These are phyloP conservation scores for Daedalea quercina DNA, from an alignment of 768 basidiomycete genomes.

Conservation along the genomic window DNA sequence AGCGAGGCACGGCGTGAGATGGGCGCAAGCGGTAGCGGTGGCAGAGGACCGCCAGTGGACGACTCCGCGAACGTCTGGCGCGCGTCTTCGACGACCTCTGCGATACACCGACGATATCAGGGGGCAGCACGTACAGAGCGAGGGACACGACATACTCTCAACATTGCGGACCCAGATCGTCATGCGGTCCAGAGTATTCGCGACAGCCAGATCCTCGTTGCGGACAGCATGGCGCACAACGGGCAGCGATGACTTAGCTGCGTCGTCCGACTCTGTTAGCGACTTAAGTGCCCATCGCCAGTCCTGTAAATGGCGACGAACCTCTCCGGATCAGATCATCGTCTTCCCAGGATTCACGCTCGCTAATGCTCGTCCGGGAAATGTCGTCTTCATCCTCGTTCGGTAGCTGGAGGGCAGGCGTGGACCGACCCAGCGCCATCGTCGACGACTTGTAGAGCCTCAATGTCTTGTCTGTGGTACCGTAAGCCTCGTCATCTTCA, in stretches of 20 bases:
- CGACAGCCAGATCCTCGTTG: conserved; percentile 46
- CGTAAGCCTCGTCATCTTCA: neutral
- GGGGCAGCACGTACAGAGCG: neutral
- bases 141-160: conserved; percentile 54
- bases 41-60: conserved; percentile 39
- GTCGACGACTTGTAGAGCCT: conserved; percentile 61
- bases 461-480: conserved; percentile 52
- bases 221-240: conserved; percentile 46
- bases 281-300: neutral
- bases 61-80: conserved; percentile 65
- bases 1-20: conserved; percentile 36
- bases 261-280: neutral
- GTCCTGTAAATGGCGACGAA: conserved; percentile 14
- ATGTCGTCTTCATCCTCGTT: conserved; percentile 27
- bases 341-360: conserved; percentile 43
- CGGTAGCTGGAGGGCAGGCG: conserved; percentile 36
- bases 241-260: conserved; percentile 47
- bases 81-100: conserved; percentile 80
- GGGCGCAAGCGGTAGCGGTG: conserved; percentile 59
- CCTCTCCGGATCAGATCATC: conserved; percentile 39
- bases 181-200: conserved; percentile 60
- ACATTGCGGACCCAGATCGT: conserved; percentile 77
- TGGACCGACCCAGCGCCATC: conserved; percentile 27
- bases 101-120: neutral
- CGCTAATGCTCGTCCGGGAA: conserved; percentile 19